A percentile compares a stretch with the other conserved stretches of the same genome.
Evolutionary conservation across 805 yeast genomes (phyloP).

Genomic region (Teunomyces aglyptinius): DNA sequence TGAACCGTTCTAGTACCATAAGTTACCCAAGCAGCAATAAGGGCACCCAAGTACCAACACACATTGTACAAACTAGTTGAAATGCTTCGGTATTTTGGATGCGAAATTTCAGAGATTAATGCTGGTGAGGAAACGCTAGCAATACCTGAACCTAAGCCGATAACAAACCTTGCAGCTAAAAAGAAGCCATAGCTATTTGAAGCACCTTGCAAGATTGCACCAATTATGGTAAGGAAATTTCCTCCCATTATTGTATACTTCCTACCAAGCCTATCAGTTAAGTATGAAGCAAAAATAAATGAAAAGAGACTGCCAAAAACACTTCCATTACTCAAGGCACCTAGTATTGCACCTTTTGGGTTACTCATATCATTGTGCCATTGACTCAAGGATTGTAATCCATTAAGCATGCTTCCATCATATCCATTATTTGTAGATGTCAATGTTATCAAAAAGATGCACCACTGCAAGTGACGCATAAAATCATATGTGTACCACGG

Average conservation of each 20-base stretch:
- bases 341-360: conserved; percentile 19
- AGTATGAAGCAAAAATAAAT: conserved; percentile 25
- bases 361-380: conserved; percentile 39
- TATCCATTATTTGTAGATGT: conserved; percentile 44
- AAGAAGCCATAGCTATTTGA: conserved; percentile 36
- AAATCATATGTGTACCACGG: conserved; percentile 38
- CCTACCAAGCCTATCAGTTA: conserved; percentile 43
- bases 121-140: conserved; percentile 46
- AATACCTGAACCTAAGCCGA: conserved; percentile 47
- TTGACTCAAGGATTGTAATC: conserved; percentile 43
- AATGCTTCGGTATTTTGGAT: conserved; percentile 34
- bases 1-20: conserved; percentile 42
- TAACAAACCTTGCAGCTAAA: conserved; percentile 44
- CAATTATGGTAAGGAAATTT: conserved; percentile 23
- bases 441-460: conserved; percentile 41
- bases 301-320: conserved; percentile 38
- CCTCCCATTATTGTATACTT: conserved; percentile 27
- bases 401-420: conserved; percentile 42
- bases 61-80: conserved; percentile 43
- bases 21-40: conserved; percentile 51
- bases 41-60: conserved; percentile 53
- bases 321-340: conserved; percentile 20
- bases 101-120: conserved; percentile 49
- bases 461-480: conserved; percentile 34
- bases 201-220: conserved; percentile 37